Conservation (phyloP, 75 land plant species). For the Pinus taeda region DNA sequence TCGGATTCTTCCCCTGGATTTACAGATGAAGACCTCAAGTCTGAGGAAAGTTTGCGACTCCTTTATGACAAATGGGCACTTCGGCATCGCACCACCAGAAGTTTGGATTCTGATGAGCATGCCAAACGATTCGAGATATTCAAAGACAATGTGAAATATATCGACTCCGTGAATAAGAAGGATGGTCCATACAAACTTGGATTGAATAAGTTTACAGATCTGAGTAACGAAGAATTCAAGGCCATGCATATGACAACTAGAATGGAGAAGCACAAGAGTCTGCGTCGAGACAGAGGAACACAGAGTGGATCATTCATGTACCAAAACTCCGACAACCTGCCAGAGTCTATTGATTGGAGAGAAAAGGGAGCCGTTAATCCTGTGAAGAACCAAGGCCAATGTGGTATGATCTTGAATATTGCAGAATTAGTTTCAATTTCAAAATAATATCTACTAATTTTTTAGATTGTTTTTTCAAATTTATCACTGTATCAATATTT, state of each 20-base stretch:
- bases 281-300: too few relatives aligned
- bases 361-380: background rate
- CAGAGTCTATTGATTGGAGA: background rate
- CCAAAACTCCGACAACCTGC: background rate
- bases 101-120: slow-evolving; percentile 18
- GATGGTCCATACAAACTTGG: slow-evolving; percentile 25
- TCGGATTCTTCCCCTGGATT: slow-evolving; percentile 12
- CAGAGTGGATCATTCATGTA: slow-evolving; percentile 12
- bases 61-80: slow-evolving; percentile 57
- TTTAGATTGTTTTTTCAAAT: too few relatives aligned
- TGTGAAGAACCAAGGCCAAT: background rate
- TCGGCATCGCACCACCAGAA: slow-evolving; percentile 24
- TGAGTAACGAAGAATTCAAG: slow-evolving; percentile 34
- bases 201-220: slow-evolving; percentile 30
- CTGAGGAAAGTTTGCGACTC: slow-evolving; percentile 42
- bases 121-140: slow-evolving; percentile 32
- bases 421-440: background rate
- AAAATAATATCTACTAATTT: too few relatives aligned
- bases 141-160: slow-evolving; percentile 34
- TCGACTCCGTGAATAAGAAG: slow-evolving; percentile 22
- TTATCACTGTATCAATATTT: too few relatives aligned
- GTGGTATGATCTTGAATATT: background rate
- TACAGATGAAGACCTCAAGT: slow-evolving; percentile 36
- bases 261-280: background rate
- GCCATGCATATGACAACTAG: background rate